Evolutionary conservation across 495 filamentous ascomycete genomes (phyloP), one percentile per base, ranked within the genome.

Genomic region (Podospora didyma): DNA sequence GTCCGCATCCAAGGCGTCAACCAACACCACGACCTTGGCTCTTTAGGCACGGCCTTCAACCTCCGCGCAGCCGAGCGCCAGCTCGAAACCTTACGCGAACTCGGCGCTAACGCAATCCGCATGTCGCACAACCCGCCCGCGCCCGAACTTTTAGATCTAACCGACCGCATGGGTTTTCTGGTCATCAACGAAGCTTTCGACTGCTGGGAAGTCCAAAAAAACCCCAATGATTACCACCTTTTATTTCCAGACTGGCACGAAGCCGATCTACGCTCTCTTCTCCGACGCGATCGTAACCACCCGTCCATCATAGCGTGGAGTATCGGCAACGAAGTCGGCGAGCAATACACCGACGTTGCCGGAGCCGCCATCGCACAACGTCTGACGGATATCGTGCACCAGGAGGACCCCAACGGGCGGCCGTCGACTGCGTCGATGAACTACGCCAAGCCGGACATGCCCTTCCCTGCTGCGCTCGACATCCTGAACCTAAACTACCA

Each of bases 151-250:
- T 79, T 84, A 34, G 72, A 81, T 4, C 60, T 87, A 0, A 78
- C 83, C 5, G 82, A 85, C 61, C 68, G 65, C 16, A 70, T 82
- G 62, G 84, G 83, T 0, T 66, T 87, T 35, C 68, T 87, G 69
- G 72, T 87, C 2, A 58, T 86, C 11, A 73, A 77, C 56, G 75
- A 77, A 54, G 75, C 76, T 20, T 77, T 79, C 62, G 78, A 81
- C 54, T 58, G 46, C 17, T 79, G 77, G 78, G 61, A 60, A 19
- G 42, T 21, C 10, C 24, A 51, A 22, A 81, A 81, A 61, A 68
- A 54, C 5, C 45, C 35, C 9, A 74, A 78, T 51, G 76, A 79
- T 55, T 81, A 72, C 54, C 73, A 78, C 47, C 54, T 72, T 16
- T 71, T 79, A 47, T 81, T 76, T 48, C 19, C 58, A 1, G 76